Conservation (phyloP, 306 rosid genomes). For the Gastrolobium villosum region DNA sequence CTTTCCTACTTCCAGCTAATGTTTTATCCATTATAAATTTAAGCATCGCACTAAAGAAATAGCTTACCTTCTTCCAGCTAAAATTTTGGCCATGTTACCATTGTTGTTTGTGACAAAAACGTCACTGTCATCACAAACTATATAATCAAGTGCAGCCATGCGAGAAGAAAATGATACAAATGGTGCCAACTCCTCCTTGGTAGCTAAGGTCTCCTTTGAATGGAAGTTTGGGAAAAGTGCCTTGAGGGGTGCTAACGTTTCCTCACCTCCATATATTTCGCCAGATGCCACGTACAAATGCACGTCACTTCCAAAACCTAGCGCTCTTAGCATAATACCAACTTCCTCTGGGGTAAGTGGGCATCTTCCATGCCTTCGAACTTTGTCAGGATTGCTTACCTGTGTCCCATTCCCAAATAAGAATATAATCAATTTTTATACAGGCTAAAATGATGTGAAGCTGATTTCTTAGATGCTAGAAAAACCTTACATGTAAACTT, state of each 20-base stretch:
- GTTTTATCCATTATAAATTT: conserved; percentile 56
- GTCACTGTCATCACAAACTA: conserved; percentile 83
- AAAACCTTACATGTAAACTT: conserved; percentile 74
- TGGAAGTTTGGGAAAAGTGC: conserved; percentile 82
- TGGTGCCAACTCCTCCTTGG: conserved; percentile 75
- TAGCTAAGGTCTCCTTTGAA: conserved; percentile 81
- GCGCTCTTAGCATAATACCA: conserved; percentile 90
- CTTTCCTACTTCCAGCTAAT: conserved; percentile 69
- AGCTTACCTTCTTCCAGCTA: conserved; percentile 90
- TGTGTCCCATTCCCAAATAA: conserved; percentile 47
- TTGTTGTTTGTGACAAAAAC: conserved; percentile 92
- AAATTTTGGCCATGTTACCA: conserved; percentile 97
- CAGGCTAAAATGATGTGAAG: neutral
- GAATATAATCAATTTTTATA: conserved; percentile 39
- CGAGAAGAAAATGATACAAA: conserved; percentile 88
- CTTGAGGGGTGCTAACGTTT: conserved; percentile 80
- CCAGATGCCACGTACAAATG: conserved; percentile 96
- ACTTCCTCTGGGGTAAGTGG: conserved; percentile 98
- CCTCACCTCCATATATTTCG: conserved; percentile 85
- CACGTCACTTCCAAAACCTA: conserved; percentile 77
- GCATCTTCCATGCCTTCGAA: conserved; percentile 86
- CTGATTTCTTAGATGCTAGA: conserved; percentile 24
- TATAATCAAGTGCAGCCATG: conserved; percentile 91
- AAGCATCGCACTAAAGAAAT: neutral
- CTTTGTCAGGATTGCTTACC: conserved; percentile 82